Conservation (phyloP, 225 moss, liverwort and hornwort genomes). For the Bryoerythrophyllum caledonicum region DNA sequence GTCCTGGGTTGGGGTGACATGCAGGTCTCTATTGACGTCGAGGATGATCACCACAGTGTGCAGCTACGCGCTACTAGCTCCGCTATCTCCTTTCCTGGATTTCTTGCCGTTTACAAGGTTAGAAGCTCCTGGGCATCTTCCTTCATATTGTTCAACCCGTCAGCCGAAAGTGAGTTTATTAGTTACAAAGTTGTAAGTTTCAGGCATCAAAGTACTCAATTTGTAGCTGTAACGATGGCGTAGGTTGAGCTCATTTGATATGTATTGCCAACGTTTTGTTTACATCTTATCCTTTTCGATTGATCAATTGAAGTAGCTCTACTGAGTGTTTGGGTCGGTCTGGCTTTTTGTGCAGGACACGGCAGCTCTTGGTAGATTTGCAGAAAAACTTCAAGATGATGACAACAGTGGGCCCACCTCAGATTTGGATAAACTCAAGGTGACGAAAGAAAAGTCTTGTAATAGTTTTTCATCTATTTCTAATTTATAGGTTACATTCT, state of each 20-base stretch:
- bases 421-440: constrained; percentile 48
- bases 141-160: background rate
- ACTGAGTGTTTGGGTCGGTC: no score
- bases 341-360: constrained; percentile 62
- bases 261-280: no score
- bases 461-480: background rate
- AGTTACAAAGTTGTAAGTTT: background rate
- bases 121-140: constrained; percentile 4
- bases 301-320: no score
- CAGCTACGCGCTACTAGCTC: constrained; percentile 72
- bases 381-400: constrained; percentile 39
- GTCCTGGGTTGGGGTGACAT: constrained; percentile 14
- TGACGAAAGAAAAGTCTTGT: background rate
- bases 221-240: no score
- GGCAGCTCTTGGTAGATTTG: constrained; percentile 51
- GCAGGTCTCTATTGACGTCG: constrained; percentile 78
- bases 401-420: constrained; percentile 16
- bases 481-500: background rate
- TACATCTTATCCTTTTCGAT: no score
- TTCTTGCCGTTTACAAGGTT: constrained; percentile 70
- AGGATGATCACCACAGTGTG: constrained; percentile 62
- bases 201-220: no score
- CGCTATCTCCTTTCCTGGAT: constrained; percentile 75
- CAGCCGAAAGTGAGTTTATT: constrained; percentile 3
- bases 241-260: background rate